These are phyloP conservation scores for Laguncularia racemosa DNA, from an alignment of 345 rosid species.

Conservation along the genomic window DNA sequence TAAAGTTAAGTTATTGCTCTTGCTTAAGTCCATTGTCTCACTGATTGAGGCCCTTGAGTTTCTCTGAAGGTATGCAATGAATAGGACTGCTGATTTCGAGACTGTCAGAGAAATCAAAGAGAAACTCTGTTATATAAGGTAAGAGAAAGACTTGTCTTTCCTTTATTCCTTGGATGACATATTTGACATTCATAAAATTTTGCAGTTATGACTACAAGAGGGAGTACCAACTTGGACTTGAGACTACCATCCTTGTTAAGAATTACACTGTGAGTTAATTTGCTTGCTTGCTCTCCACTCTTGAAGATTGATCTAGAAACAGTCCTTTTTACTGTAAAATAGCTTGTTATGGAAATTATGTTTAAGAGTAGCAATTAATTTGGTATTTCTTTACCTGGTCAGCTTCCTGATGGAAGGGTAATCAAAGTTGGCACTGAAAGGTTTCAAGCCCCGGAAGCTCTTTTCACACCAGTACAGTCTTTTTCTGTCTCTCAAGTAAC, in stretches of 20 bases:
- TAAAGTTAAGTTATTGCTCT: neutral
- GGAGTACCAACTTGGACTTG: slow-evolving; percentile 87
- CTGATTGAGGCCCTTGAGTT: slow-evolving; percentile 5
- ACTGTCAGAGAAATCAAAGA: slow-evolving; percentile 95
- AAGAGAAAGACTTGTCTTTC: slow-evolving; percentile 7
- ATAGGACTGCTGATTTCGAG: slow-evolving; percentile 86
- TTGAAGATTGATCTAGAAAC: neutral
- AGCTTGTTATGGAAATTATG: no score
- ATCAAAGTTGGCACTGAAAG: slow-evolving; percentile 99
- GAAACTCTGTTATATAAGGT: slow-evolving; percentile 93
- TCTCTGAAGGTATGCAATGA: slow-evolving; percentile 78
- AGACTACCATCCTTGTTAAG: slow-evolving; percentile 94
- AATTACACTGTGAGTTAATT: slow-evolving; percentile 74
- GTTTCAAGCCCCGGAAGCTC: slow-evolving; percentile 98
- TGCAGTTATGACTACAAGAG: slow-evolving; percentile 95
- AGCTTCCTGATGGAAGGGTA: slow-evolving; percentile 97
- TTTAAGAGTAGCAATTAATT: neutral
- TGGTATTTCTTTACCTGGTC: slow-evolving; percentile 15
- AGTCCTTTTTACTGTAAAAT: no score
- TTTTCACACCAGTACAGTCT: slow-evolving; percentile 84
- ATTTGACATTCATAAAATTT: slow-evolving; percentile 10
- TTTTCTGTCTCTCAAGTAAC: slow-evolving; percentile 2
- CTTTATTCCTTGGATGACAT: neutral
- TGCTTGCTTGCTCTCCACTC: neutral
- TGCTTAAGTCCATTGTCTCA: neutral